A percentile compares a stretch with the other conserved stretches of the same genome.
Conservation (phyloP, 495 filamentous ascomycete genomes). For the Penicillium ucsense region DNA sequence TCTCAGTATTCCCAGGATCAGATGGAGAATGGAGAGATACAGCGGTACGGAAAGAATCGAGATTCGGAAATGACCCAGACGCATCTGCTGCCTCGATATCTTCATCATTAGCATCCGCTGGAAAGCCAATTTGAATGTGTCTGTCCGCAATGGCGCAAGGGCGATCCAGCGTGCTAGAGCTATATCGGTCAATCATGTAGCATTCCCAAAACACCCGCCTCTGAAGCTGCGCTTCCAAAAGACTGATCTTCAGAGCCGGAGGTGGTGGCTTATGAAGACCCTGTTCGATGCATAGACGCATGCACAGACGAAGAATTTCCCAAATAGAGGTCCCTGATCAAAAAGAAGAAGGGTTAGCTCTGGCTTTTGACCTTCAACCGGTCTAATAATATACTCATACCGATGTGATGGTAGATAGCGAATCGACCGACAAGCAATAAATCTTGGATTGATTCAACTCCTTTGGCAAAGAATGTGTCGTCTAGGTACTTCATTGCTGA, state of each 20-base stretch:
- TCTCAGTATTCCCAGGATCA: constrained; percentile 7
- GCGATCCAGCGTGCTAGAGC: constrained; percentile 18
- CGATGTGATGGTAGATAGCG: constrained; percentile 23
- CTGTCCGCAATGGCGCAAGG: constrained; percentile 15
- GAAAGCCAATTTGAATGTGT: constrained; percentile 15
- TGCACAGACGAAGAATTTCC: constrained; percentile 17
- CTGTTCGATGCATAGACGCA: constrained; percentile 21
- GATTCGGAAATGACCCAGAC: constrained; percentile 9
- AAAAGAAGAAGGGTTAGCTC: neutral
- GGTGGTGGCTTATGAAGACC: constrained; percentile 12
- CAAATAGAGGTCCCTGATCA: constrained; percentile 19
- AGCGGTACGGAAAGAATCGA: constrained; percentile 9
- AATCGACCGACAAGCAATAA: constrained; percentile 17
- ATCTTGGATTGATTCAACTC: constrained; percentile 21
- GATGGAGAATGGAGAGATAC: neutral
- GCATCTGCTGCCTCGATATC: constrained; percentile 18
- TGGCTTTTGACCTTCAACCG: neutral
- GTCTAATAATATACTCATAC: neutral
- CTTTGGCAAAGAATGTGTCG: constrained; percentile 10
- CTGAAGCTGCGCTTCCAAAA: constrained; percentile 17
- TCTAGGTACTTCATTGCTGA: constrained; percentile 17
- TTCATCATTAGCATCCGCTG: constrained; percentile 19
- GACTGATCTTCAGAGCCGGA: neutral
- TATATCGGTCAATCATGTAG: constrained; percentile 24
- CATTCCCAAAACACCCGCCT: constrained; percentile 23